A percentile compares a stretch with the other conserved stretches of the same genome.
phyloP scores from a whole-genome alignment of 1,284 basidiomycete species.

The Porogramme epimiltina region DNA sequence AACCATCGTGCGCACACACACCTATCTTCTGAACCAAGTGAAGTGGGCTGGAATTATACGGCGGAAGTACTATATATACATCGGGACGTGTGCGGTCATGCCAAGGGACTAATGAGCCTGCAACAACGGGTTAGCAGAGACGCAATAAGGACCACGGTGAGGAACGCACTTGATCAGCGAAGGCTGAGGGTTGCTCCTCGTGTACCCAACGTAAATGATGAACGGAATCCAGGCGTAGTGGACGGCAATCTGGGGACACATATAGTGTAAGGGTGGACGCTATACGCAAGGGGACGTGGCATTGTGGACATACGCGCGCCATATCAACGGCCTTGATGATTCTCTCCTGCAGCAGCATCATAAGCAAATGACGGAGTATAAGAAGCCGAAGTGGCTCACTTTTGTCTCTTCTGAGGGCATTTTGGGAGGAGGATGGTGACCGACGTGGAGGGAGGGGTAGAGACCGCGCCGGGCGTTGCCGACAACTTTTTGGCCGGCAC shows the following conservation, averaged over 20 bases:
- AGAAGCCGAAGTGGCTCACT: conserved; percentile 44
- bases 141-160: conserved; percentile 2
- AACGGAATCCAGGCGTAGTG: conserved; percentile 94
- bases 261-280: background rate
- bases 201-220: conserved; percentile 93
- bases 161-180: conserved; percentile 85
- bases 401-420: conserved; percentile 90
- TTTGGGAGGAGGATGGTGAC: conserved; percentile 31
- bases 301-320: conserved; percentile 62
- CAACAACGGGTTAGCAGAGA: conserved; percentile 16
- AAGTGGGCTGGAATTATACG: conserved; percentile 22
- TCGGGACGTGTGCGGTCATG: conserved; percentile 46
- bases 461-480: conserved; percentile 33
- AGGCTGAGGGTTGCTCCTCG: conserved; percentile 87
- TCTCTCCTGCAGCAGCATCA: conserved; percentile 57
- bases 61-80: conserved; percentile 27
- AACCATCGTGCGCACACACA: background rate
- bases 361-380: background rate
- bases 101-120: conserved; percentile 88
- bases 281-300: background rate
- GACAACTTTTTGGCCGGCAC: conserved; percentile 33
- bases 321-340: conserved; percentile 79
- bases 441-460: conserved; percentile 28
- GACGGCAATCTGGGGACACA: conserved; percentile 77
- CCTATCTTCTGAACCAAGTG: conserved; percentile 4